Conservation (phyloP, 2,329 filamentous ascomycete genomes). For the Delphinella strobiligena region DNA sequence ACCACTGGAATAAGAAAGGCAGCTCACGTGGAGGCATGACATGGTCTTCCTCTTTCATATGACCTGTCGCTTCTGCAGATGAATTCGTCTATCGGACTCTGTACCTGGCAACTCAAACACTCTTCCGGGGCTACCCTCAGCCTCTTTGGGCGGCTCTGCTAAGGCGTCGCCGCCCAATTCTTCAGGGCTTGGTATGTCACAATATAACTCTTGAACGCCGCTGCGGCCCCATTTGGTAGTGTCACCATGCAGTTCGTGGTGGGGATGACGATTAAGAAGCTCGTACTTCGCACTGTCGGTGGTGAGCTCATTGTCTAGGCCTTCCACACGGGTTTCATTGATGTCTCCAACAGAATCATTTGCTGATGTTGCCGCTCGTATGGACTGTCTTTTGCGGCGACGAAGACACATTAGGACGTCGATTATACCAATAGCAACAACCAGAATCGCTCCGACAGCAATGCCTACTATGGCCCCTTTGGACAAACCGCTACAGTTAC, state of each 20-base stretch:
- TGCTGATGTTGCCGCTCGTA: neutral
- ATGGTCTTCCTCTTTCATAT: too few relatives aligned
- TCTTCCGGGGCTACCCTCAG: neutral
- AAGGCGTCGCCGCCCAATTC: neutral
- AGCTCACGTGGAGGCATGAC: too few relatives aligned
- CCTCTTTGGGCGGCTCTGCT: neutral
- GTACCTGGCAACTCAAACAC: neutral
- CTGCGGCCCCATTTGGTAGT: neutral
- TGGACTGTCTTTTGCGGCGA: neutral
- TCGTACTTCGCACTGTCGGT: neutral
- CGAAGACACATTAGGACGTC: neutral
- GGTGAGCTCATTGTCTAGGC: neutral
- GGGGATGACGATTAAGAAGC: neutral
- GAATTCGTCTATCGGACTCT: neutral
- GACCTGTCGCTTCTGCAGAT: too few relatives aligned
- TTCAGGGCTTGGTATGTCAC: neutral
- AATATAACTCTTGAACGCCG: neutral
- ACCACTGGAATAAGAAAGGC: too few relatives aligned
- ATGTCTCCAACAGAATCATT: neutral
- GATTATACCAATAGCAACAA: neutral
- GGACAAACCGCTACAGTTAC: neutral
- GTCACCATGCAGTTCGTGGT: neutral
- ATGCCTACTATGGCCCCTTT: conserved; percentile 2
- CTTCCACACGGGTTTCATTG: neutral
- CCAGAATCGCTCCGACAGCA: too few relatives aligned